Base-by-base conservation (phyloP, 345 rosid species). In the Pistacia vera region DNA sequence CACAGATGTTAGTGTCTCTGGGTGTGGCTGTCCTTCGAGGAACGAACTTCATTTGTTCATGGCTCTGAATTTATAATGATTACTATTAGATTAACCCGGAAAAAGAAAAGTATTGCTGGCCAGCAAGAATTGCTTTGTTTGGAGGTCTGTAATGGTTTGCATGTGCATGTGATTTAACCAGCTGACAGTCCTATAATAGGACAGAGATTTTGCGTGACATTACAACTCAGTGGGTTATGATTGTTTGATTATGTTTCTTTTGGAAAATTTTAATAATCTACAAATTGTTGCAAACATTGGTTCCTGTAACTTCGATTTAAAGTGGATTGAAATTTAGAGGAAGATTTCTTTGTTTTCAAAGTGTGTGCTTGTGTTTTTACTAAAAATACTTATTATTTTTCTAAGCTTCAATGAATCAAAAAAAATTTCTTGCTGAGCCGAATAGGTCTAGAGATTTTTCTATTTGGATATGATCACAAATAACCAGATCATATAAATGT, bases 381-480 rank as follows among this genome's bases (percentile, higher is more conserved):
- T 41, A 41, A 41, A 41, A 41, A 5, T 3, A 41, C 7, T 5
- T 3, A 41, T 41, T 41, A 41, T 41, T 41, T 41, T 41, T 41
- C 44, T 41, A 41, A 41, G 44, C 44, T 4, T 41, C 44, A 1
- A 8, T 41, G 7, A 25, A 0, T 25, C 25, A 0, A 25, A 41
- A 41, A 41, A 41, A 41, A 5, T 17, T 17, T 28, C 22, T 30
- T 54, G 22, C 46, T 33, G 1, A 49, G n/a, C 11, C 52, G 12
- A 52, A 35, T 17, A 36, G 49, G 3, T 36, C 20, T 6, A 41
- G 33, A 51, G 60, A 22, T 54, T 65, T 48, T 68, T 57, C 41
- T 63, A 38, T 71, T 14, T 20, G 38, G 65, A 68, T 73, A 46
- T 46, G 41, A 63, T 60, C n/a, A 17, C 59, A 66, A 46, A 60